Evolutionary conservation across 2,329 filamentous ascomycete genomes (phyloP), one percentile per base, ranked within the genome.

Genomic region (Aaosphaeria pasadenensis): DNA sequence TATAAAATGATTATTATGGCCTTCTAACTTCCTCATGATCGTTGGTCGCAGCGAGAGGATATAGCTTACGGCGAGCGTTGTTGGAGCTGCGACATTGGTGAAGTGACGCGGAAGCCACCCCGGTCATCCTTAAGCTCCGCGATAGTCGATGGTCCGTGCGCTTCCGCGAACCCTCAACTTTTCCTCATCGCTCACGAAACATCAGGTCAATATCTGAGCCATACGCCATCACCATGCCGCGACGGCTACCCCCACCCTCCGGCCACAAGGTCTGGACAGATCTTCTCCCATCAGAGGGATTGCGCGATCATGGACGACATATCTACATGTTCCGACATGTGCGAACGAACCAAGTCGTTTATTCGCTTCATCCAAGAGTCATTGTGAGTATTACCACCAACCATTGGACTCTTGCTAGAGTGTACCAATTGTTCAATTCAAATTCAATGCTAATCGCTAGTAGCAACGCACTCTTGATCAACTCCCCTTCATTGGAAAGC

Each of bases 251-350:
- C 7, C 7, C n/a, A 9, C 33, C 33, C 7, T 9, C 33, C n/a
- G n/a, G 9, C 7, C 9, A n/a, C 7, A 36, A 36, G 33, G n/a
- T 36, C 7, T 73, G 46, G 71, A 74, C 46, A 56, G 77, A 46
- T 54, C 61, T 4, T 61, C 63, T 48, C 57, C 63, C 1, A 42
- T 57, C 4, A 51, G 48, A 39, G 54, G 50, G 39, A 56, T 30
- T 31, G 42, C 33, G 43, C 33, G 52, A 59, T 39, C 77, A 81
- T 55, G 82, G 82, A 50, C 74, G 78, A 58, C 76, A 83, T 66
- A 83, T 86, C 60, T 86, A 82, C 66, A 77, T 79, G 60, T 86
- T 84, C 69, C 76, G 76, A 59, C 77, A 86, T 64, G 71, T 82
- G 56, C 75, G 77, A 52, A 85, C 83, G 33, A 83, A 84, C 50